Base-by-base conservation (phyloP, 2,329 filamentous ascomycete genomes). In the Cladobotryum mycophilum region DNA sequence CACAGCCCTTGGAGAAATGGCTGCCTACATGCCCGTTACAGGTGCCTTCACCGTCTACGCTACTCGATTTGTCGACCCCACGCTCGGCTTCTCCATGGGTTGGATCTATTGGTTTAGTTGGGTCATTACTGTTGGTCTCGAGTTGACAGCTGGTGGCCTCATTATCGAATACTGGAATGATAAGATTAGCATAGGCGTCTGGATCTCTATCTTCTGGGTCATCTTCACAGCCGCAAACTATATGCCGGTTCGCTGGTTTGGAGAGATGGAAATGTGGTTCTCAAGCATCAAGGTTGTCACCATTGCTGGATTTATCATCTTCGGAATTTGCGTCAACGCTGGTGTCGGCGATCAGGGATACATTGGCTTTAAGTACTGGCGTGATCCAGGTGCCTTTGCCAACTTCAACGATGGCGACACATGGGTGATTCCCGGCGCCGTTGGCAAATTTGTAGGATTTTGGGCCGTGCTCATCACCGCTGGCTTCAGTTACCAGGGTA, bases 91-190 rank as follows among this genome's bases (percentile, higher is more conserved):
- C 60, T 78, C 86, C 17, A 86, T 90, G 77, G 87, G 88, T 17
- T 91, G 86, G 86, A 83, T 88, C 53, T 91, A 91, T 68, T 91
- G 85, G 84, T 89, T 89, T 62, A 84, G 79, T 36, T 91, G 84
- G 85, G 76, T 82, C 15, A 81, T 85, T 51, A 89, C 86, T 0
- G 87, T 81, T 58, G 85, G 85, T 1, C 76, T 89, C 8, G 86
- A 91, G 62, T 73, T 90, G 37, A 86, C 82, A 0, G 84, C 85
- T 0, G 82, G 85, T 1, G 86, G 85, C 5, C 71, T 89, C 44
- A 86, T 90, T 50, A 86, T 90, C 55, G 82, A 89, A 64, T 90
- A 85, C 66, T 90, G 86, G 87, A 74, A 82, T 50, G 55, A 71
- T 1, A 64, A 67, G 17, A 68, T 89, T 52, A 83, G 74, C 60